A percentile compares a stretch with the other conserved stretches of the same genome.
phyloP scores from a whole-genome alignment of 2,329 filamentous ascomycete genomes.

The Zalaria obscura region DNA sequence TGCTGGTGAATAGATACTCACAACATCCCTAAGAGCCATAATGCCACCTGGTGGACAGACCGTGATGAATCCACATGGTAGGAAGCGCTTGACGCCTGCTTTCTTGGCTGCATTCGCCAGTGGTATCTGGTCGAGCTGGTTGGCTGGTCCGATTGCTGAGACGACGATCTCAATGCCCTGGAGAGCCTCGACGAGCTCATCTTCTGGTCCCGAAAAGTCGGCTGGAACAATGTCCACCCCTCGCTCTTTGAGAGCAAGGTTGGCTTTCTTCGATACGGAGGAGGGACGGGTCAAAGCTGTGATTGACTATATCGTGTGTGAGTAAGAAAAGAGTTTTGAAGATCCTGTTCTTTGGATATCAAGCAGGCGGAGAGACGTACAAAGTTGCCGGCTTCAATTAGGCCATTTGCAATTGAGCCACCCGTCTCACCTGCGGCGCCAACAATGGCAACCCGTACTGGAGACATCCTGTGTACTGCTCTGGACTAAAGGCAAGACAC shows the following conservation, averaged over 20 bases:
- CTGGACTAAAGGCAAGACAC: too few species aligned
- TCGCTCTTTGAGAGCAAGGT: constrained; percentile 23
- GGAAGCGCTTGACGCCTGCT: constrained; percentile 18
- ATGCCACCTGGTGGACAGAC: constrained; percentile 31
- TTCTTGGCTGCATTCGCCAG: constrained; percentile 15
- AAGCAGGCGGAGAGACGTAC: constrained; percentile 3
- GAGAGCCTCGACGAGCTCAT: constrained; percentile 29
- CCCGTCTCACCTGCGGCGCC: constrained; percentile 32
- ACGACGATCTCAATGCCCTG: constrained; percentile 21
- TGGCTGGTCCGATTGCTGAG: constrained; percentile 9
- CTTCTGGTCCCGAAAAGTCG: constrained; percentile 28
- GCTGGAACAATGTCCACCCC: constrained; percentile 29
- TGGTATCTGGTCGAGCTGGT: constrained; percentile 11
- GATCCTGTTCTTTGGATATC: background rate
- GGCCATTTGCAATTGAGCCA: constrained; percentile 22
- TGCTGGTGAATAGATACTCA: constrained; percentile 1
- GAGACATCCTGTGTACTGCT: background rate
- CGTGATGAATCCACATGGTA: constrained; percentile 19
- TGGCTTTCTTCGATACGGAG: constrained; percentile 30
- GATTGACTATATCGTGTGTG: constrained; percentile 25
- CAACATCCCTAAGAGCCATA: constrained; percentile 24
- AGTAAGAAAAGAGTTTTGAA: background rate
- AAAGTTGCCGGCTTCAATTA: constrained; percentile 16
- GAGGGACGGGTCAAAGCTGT: constrained; percentile 31
- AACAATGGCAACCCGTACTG: constrained; percentile 7